Base-by-base conservation (phyloP, 129 eudicot species). In the Chrysanthemum seticuspe region DNA sequence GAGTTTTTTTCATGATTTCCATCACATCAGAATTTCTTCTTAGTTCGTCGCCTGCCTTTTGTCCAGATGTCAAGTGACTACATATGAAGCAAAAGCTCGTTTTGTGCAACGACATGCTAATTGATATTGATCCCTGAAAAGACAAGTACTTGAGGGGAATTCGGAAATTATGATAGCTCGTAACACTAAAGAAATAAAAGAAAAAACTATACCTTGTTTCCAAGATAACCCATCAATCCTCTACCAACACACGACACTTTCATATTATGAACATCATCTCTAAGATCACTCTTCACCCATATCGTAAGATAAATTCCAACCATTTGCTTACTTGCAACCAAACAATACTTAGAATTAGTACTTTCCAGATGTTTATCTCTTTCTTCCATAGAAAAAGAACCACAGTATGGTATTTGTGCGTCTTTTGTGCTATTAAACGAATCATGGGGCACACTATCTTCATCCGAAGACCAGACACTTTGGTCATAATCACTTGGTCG, bases 221-320 rank as follows among this genome's bases (percentile, higher is more conserved):
- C 99, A 62, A 95, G 99, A 86, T 95, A 95, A 13, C 99, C 99
- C 99, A 95, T 95, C 81, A 95, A 83, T 55, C 99, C 98, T 88
- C 98, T 81, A 68, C 98, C 98, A 6, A 94, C 97, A 77, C 98
- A 94, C 10, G 97, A 90, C 21, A 94, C 98, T 63, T 94, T 94
- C 85, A 94, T 60, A 78, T 86, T 83, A 23, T 76, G 83, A 73
- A 94, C 96, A 40, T 85, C 73, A 27, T 90, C 97, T 71, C 96
- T 86, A 45, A 94, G 74, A 75, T 87, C 93, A 65, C 83, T 94
- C 76, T 77, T 90, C 45, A 94, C 89, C 98, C 98, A 94, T 15
- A 94, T 80, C 0, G 88, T 94, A 51, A 90, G 86, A 81, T 90
- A 88, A 5, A 94, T 81, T 47, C 98, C 98, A 21, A 94, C 98